Percentiles rank a stretch among this genome's conserved stretches.
phyloP scores from a whole-genome alignment of 345 rosid genomes.

The Eucalyptus polybractea region DNA sequence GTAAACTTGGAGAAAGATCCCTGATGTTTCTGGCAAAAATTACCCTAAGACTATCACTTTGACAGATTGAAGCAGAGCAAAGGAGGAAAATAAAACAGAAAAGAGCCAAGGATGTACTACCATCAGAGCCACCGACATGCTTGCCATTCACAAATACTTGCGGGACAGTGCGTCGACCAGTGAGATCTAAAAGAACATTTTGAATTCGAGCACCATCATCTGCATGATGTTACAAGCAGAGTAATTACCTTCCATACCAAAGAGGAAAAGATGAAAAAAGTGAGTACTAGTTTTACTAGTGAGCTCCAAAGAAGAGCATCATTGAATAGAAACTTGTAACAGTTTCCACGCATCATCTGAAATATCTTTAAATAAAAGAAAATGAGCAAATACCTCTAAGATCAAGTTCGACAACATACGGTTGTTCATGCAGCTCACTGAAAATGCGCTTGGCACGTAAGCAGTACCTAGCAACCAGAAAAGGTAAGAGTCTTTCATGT shows the following conservation, averaged over 20 bases:
- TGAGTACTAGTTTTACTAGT: neutral
- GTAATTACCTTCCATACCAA: neutral
- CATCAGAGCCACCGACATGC: constrained; percentile 90
- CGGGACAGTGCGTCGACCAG: constrained; percentile 76
- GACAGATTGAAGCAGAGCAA: neutral
- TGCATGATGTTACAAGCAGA: neutral
- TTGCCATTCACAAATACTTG: constrained; percentile 85
- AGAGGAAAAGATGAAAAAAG: neutral
- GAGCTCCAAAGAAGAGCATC: neutral
- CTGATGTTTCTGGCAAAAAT: neutral
- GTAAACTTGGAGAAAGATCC: neutral
- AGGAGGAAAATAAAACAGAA: neutral
- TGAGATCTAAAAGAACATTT: constrained; percentile 54
- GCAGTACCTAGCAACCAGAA: constrained; percentile 23
- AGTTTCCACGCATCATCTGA: neutral
- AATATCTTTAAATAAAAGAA: neutral
- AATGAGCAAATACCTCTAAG: constrained; percentile 42
- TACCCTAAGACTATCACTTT: neutral
- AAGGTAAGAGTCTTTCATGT: neutral
- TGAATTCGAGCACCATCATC: constrained; percentile 74
- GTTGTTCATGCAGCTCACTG: constrained; percentile 32
- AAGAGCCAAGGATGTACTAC: constrained; percentile 17
- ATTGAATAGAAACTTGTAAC: neutral
- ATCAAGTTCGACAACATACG: constrained; percentile 63
- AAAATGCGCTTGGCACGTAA: constrained; percentile 47